Base-by-base conservation (phyloP, 768 basidiomycete species). In the Mycena crocata region DNA sequence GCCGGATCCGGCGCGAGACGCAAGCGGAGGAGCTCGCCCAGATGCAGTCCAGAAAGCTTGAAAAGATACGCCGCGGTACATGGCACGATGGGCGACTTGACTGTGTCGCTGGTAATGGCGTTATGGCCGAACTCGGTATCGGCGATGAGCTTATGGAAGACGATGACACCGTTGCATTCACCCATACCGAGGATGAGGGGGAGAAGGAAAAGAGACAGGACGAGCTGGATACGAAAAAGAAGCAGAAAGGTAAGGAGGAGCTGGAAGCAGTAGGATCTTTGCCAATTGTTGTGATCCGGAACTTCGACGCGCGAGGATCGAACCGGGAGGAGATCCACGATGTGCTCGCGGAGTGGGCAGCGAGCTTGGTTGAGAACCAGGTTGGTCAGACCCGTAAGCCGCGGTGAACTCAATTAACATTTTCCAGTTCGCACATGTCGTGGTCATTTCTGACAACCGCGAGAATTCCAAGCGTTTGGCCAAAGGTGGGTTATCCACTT, bases 61-160 rank as follows among this genome's bases (percentile, higher is more conserved):
- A 86, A 63, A 77, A 82, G 42, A 89, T 95, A 64, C 77, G 77
- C 23, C 71, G 79, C n/a, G 93, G 93, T 0, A 85, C 82, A 30
- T 96, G 90, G 89, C 94, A 96, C 70, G 96, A 98, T 74, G 93
- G 92, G 12, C 84, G 96, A 55, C 64, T 98, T 35, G 96, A 97
- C 74, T 90, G 89, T 64, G 79, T 96, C 34, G 90, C 93, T 2
- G 96, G 95, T 0, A 95, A 91, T 66, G 96, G 96, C 2, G 75
- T 93, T 51, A 95, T 98, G 80, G 28, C 57, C 1, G 69, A 70
- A 34, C 49, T 70, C 7, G 69, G 69, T 9, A 40, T 70, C 39
- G 69, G 69, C 12, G 69, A 70, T n/a, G 69, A 70, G 48, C 51
- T n/a, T 3, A 50, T 66, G 54, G 65, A 66, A 3, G 64, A 66